These are phyloP conservation scores for Funneliformis mosseae DNA, from an alignment of 192 early-diverging fungal genomes.

Conservation along the genomic window DNA sequence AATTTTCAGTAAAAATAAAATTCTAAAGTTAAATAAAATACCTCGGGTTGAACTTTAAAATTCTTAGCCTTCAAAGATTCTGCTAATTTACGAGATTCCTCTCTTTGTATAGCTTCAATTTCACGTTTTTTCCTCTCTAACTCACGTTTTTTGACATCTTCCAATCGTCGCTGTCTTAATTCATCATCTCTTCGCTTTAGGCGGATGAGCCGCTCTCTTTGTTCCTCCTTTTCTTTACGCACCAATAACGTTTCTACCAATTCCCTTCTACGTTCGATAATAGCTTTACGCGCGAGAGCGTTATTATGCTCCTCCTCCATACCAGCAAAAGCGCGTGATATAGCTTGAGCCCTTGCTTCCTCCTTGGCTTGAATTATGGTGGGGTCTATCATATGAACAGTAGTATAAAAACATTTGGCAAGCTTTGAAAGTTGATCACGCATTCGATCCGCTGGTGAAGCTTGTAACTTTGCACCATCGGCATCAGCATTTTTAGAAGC, in stretches of 20 bases:
- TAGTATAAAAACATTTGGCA: constrained; percentile 82
- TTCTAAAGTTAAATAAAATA: not conserved
- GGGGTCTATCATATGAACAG: constrained; percentile 85
- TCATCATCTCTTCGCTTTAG: constrained; percentile 80
- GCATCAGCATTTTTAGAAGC: constrained; percentile 74
- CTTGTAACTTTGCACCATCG: constrained; percentile 81
- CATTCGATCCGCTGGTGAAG: constrained; percentile 88
- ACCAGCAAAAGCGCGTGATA: constrained; percentile 70
- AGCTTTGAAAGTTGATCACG: constrained; percentile 88
- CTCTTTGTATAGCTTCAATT: constrained; percentile 77
- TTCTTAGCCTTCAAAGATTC: constrained; percentile 72
- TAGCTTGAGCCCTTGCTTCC: constrained; percentile 64
- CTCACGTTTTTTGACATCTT: constrained; percentile 85
- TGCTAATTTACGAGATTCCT: constrained; percentile 83
- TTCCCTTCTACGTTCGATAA: constrained; percentile 89
- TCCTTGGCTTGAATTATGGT: constrained; percentile 65
- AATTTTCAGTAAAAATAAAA: not conserved
- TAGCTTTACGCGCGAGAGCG: constrained; percentile 73
- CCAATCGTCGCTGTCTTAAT: constrained; percentile 78
- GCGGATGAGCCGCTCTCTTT: constrained; percentile 71
- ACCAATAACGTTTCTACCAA: constrained; percentile 71
- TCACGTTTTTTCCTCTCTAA: constrained; percentile 74
- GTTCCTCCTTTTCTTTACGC: constrained; percentile 84
- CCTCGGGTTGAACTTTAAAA: constrained; percentile 21
- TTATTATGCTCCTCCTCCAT: constrained; percentile 83